Evolutionary conservation across 495 filamentous ascomycete species (phyloP), one percentile per base, ranked within the genome.

Genomic region (Venustampulla echinocandica): DNA sequence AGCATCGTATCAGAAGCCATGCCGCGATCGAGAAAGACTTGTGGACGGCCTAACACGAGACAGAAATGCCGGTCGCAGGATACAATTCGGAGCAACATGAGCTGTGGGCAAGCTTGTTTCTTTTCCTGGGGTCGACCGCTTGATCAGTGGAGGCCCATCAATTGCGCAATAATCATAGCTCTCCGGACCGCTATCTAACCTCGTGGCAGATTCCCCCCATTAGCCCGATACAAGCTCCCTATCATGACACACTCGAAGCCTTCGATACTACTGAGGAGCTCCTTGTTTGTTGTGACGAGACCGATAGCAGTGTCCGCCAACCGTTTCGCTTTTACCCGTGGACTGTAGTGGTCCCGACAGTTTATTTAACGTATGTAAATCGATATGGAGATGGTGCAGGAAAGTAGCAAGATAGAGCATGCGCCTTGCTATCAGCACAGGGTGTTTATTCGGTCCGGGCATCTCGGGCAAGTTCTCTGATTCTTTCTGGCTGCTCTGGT

Each of bases 241-340:
- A 74, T 50, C 42, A 76, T 66, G 40, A 76, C 56, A 47, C 68
- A 74, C 40, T 74, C 69, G 3, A 76, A 35, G 10, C 66, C 69
- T 42, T 78, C 71, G 30, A 76, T 36, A 1, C 56, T 67, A 44
- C 61, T 55, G 28, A 64, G 45, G 9, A 75, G 61, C 15, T 68
- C 64, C 30, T 75, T 71, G 44, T 72, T 67, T 21, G 59, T 62
- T 0, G 64, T 71, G 5, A 76, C 67, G 3, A 69, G 51, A n/a
- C 47, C 60, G 21, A 49, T 62, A 15, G 66, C 69, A 10, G 54
- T 61, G 0, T 70, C 60, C 6, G 64, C 59, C 0, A 66, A 53
- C 2, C 58, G 56, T 15, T 44, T 28, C 60, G 64, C 64, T 22
- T 69, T 61, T 1, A 49, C 36, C 21, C 34, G 45, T 15, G 33